Conservation (phyloP, 148 eudicot genomes). For the Silene conica region DNA sequence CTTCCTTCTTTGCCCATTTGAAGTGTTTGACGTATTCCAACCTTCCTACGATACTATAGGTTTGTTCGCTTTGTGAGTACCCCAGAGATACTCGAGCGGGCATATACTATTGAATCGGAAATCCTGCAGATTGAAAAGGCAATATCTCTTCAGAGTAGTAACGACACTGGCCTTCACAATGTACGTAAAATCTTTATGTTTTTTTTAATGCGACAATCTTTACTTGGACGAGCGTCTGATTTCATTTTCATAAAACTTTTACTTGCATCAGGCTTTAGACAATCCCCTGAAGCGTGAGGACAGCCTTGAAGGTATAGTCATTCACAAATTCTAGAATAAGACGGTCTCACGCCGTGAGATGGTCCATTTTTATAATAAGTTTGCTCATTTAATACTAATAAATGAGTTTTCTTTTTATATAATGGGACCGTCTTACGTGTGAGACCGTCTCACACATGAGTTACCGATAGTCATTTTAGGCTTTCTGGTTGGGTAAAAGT, state of each 20-base stretch:
- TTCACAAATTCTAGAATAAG: too few relatives aligned
- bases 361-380: too few relatives aligned
- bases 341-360: too few relatives aligned
- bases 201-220: not conserved
- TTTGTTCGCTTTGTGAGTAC: slow-evolving; percentile 99
- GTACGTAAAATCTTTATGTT: slow-evolving; percentile 34
- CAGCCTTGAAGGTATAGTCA: slow-evolving; percentile 54
- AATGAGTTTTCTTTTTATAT: too few relatives aligned
- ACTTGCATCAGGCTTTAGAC: slow-evolving; percentile 48
- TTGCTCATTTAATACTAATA: too few relatives aligned
- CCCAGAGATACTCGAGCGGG: slow-evolving; percentile 95
- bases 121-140: slow-evolving; percentile 87
- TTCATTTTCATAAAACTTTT: not conserved
- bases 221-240: not conserved
- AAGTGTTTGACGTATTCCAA: not conserved
- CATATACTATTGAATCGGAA: slow-evolving; percentile 85
- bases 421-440: too few relatives aligned
- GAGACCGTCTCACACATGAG: too few relatives aligned
- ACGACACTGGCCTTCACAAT: slow-evolving; percentile 34
- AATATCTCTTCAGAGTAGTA: slow-evolving; percentile 58
- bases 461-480: slow-evolving; percentile 12
- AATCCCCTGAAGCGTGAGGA: slow-evolving; percentile 39
- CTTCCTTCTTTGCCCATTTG: not conserved
- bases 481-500: not conserved
- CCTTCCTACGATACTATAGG: slow-evolving; percentile 30